Conservation (phyloP, 495 filamentous ascomycete genomes). For the Tuber borchii region DNA sequence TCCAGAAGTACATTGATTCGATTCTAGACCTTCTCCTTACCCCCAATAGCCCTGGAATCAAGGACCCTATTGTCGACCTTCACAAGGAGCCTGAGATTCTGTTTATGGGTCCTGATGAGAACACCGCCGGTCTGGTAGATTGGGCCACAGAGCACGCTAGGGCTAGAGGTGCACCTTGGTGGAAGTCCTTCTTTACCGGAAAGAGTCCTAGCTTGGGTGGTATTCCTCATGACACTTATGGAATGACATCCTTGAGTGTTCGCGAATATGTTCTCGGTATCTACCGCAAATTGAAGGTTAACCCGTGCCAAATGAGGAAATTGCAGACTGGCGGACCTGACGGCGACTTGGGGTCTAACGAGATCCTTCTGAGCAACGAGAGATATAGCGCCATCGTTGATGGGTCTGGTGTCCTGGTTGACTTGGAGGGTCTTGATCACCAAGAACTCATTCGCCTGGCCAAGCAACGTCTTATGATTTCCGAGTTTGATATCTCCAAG, state of each 20-base stretch:
- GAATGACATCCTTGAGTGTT: slow-evolving; percentile 96
- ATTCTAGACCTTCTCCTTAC: slow-evolving; percentile 90
- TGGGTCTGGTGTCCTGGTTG: slow-evolving; percentile 87
- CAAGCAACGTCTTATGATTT: slow-evolving; percentile 81
- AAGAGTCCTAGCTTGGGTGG: slow-evolving; percentile 93
- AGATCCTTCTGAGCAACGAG: slow-evolving; percentile 91
- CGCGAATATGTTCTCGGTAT: slow-evolving; percentile 93
- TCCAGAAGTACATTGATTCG: slow-evolving; percentile 99
- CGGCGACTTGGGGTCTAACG: slow-evolving; percentile 93
- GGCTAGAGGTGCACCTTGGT: slow-evolving; percentile 84
- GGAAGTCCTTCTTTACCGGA: slow-evolving; percentile 99
- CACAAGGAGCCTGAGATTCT: slow-evolving; percentile 91
- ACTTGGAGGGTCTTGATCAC: slow-evolving; percentile 80
- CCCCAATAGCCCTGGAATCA: slow-evolving; percentile 88
- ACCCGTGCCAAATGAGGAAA: slow-evolving; percentile 75
- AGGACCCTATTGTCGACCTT: slow-evolving; percentile 94
- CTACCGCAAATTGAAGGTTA: slow-evolving; percentile 86
- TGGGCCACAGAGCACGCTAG: slow-evolving; percentile 96
- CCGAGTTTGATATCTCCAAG: slow-evolving; percentile 75
- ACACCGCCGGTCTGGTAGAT: slow-evolving; percentile 92
- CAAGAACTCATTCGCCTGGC: slow-evolving; percentile 78
- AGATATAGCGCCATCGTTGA: slow-evolving; percentile 87
- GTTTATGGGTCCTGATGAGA: slow-evolving; percentile 98
- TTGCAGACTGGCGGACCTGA: slow-evolving; percentile 97
- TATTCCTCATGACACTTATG: slow-evolving; percentile 91